Conservation (phyloP, 1,284 basidiomycete genomes). For the Ustilago curta region DNA sequence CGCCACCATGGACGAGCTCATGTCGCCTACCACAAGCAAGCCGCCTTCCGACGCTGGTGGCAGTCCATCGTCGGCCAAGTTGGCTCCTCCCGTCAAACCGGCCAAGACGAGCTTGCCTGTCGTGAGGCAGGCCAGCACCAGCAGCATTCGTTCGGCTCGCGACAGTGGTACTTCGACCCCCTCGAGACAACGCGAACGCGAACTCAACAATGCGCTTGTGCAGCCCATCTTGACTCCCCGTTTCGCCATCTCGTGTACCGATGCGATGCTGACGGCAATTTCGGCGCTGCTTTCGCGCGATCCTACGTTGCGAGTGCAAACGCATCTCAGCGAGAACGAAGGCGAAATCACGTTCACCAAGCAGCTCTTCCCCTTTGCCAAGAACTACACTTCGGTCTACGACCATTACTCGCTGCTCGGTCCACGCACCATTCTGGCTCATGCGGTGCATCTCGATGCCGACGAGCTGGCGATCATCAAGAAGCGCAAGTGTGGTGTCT, state of each 20-base stretch:
- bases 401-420: slow-evolving; percentile 82
- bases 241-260: slow-evolving; percentile 91
- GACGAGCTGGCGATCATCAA: slow-evolving; percentile 82
- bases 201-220: slow-evolving; percentile 73
- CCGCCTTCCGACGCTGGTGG: slow-evolving; percentile 43
- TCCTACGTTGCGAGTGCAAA: slow-evolving; percentile 82
- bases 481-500: slow-evolving; percentile 79
- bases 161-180: slow-evolving; percentile 49
- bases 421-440: slow-evolving; percentile 86
- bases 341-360: slow-evolving; percentile 80
- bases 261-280: slow-evolving; percentile 77
- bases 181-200: slow-evolving; percentile 45
- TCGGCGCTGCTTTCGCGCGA: slow-evolving; percentile 73
- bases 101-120: slow-evolving; percentile 19
- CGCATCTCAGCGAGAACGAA: slow-evolving; percentile 89
- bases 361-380: slow-evolving; percentile 74
- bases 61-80: slow-evolving; percentile 36
- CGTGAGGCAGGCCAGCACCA: slow-evolving; percentile 37
- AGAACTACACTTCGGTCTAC: slow-evolving; percentile 76
- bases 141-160: slow-evolving; percentile 38
- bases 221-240: slow-evolving; percentile 92
- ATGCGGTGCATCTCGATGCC: slow-evolving; percentile 82
- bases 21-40: slow-evolving; percentile 42
- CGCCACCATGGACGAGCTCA: slow-evolving; percentile 60
- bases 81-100: slow-evolving; percentile 22